Conservation (phyloP, 2,329 filamentous ascomycete species). For the Cladosporium sp. region DNA sequence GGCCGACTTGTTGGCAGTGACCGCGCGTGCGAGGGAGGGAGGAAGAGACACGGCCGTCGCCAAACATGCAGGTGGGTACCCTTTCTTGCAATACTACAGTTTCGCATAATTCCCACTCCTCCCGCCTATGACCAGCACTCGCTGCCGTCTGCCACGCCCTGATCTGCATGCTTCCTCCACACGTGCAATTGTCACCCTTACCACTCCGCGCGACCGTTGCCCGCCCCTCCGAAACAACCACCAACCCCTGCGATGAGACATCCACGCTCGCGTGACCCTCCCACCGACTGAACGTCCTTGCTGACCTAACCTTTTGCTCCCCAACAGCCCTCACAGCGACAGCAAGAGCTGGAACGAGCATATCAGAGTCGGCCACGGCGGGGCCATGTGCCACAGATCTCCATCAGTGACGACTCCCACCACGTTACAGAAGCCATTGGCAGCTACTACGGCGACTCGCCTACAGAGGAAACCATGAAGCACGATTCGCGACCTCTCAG, state of each 20-base stretch:
- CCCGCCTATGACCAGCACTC: background rate
- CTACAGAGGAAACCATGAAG: constrained; percentile 19
- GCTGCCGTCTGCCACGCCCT: background rate
- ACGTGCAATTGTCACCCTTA: constrained; percentile 2
- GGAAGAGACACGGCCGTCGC: background rate
- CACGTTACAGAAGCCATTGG: constrained; percentile 94
- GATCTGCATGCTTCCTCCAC: constrained; percentile 11
- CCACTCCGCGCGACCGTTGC: constrained; percentile 5
- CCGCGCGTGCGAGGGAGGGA: background rate
- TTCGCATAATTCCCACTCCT: background rate
- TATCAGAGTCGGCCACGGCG: constrained; percentile 36
- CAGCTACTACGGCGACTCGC: constrained; percentile 76
- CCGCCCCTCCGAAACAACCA: constrained; percentile 8
- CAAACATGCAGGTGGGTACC: constrained; percentile 12
- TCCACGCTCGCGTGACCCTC: constrained; percentile 10
- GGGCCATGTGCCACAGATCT: constrained; percentile 58
- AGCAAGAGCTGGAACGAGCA: constrained; percentile 42
- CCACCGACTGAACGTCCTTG: constrained; percentile 5
- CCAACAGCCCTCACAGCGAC: constrained; percentile 37
- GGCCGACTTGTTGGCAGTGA: background rate
- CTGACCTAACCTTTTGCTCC: background rate
- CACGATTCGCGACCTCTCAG: constrained; percentile 62
- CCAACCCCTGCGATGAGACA: constrained; percentile 9
- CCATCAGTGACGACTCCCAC: constrained; percentile 82
- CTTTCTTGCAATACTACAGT: background rate